A percentile compares a stretch with the other conserved stretches of the same genome.
phyloP scores from a whole-genome alignment of 2,329 filamentous ascomycete genomes.

The Fusarium sp. region DNA sequence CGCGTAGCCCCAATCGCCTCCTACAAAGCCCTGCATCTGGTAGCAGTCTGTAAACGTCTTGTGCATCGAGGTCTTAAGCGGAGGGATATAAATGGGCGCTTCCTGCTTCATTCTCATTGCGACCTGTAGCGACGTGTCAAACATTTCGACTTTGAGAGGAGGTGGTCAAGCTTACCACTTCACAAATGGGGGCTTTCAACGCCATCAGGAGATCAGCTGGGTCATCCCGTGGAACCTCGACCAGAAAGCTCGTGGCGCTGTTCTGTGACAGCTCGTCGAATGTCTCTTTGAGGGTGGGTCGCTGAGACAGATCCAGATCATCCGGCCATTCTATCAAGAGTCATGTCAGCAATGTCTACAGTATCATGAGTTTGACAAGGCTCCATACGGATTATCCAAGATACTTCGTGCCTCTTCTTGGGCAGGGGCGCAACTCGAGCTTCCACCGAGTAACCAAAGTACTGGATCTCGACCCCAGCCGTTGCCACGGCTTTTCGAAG shows the following conservation, averaged over 20 bases:
- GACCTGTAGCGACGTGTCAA: background rate
- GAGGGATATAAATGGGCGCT: conserved; percentile 9
- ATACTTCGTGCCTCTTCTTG: conserved; percentile 29
- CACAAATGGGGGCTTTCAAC: conserved; percentile 31
- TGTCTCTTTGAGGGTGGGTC: background rate
- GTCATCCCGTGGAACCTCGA: conserved; percentile 4
- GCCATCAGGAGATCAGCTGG: conserved; percentile 8
- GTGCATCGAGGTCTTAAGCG: conserved; percentile 28
- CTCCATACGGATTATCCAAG: conserved; percentile 35
- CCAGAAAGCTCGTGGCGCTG: conserved; percentile 2
- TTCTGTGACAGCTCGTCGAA: background rate
- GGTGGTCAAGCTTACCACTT: conserved; percentile 22
- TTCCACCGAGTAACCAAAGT: conserved; percentile 30
- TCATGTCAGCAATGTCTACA: background rate
- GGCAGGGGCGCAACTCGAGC: conserved; percentile 6
- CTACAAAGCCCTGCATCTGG: conserved; percentile 30
- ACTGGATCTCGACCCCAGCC: conserved; percentile 26
- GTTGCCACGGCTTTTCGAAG: conserved; percentile 20
- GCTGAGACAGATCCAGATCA: conserved; percentile 10
- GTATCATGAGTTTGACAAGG: no score
- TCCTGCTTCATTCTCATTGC: conserved; percentile 26
- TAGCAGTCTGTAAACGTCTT: conserved; percentile 36
- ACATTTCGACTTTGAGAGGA: background rate
- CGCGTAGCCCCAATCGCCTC: conserved; percentile 34
- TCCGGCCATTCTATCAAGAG: conserved; percentile 3